Evolutionary conservation across 139 green algal genomes (phyloP).

Genomic region (Chlorella sorokiniana): DNA sequence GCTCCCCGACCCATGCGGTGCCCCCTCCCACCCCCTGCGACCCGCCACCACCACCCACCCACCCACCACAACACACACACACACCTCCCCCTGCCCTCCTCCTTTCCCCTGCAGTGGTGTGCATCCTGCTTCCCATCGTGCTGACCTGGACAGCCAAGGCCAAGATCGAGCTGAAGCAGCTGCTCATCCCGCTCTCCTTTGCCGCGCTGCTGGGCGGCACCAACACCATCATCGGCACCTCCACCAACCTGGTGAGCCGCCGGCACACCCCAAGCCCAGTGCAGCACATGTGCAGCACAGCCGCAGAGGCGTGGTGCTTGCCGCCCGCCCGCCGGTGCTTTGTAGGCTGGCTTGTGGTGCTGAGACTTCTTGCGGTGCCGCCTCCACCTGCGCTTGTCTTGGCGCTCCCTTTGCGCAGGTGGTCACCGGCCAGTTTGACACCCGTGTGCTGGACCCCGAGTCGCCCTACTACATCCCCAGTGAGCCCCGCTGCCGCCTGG

Average conservation of each 20-base stretch:
- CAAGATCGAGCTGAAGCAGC: constrained; percentile 33
- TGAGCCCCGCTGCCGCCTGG: neutral
- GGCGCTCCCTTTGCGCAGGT: constrained; percentile 35
- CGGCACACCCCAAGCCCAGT: too few species aligned
- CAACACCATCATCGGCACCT: constrained; percentile 64
- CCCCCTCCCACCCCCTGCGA: too few species aligned
- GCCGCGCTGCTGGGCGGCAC: constrained; percentile 61
- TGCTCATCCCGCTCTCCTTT: constrained; percentile 68
- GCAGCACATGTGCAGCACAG: too few species aligned
- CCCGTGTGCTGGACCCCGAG: constrained; percentile 24
- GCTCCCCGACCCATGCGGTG: too few species aligned
- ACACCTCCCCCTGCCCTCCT: too few species aligned
- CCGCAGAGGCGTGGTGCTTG: too few species aligned
- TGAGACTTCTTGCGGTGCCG: too few species aligned
- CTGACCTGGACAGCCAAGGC: constrained; percentile 38
- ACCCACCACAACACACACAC: too few species aligned
- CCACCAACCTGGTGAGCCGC: constrained; percentile 54
- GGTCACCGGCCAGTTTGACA: constrained; percentile 52
- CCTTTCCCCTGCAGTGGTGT: constrained; percentile 32
- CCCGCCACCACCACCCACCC: too few species aligned
- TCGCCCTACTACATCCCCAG: constrained; percentile 1
- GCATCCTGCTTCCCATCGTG: constrained; percentile 56
- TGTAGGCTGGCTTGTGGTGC: too few species aligned
- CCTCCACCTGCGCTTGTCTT: too few species aligned
- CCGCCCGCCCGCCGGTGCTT: neutral